Base-by-base conservation (phyloP, 2,329 filamentous ascomycete species). In the Aureobasidium sp. region DNA sequence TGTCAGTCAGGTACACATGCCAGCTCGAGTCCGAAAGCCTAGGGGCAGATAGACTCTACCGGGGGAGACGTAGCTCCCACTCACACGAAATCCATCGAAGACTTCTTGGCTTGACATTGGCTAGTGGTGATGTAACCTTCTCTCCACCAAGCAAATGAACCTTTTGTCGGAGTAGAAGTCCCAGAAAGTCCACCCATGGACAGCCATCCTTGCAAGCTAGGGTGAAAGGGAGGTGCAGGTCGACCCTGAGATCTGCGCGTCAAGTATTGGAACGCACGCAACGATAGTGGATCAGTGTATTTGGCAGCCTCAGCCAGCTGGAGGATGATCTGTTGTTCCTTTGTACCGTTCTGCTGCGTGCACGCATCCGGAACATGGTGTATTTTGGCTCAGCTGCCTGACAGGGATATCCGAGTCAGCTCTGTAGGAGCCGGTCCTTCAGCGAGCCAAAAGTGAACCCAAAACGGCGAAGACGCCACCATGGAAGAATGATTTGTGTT, bases 401-500 rank as follows among this genome's bases (percentile, higher is more conserved):
- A 57, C 53, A 57, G 8, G 53, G 54, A 48, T 58, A 3, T 25
- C 14, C 41, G 53, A 57, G 53, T 57, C 54, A 58, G 54, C 41
- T 11, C 14, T 37, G 42, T 39, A 47, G 42, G 54, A 58, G 42
- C 54, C 54, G 42, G 54, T 48, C 25, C 48, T 14, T 16, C 36
- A 21, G 27, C 57, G 30, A 50, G 25, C 57, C 36, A 45, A 50
- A 57, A 32, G 57, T 59, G 45, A 59, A 59, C 45, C 44, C 45
- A 59, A 59, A 59, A 59, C 57, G 57, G 57, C 57, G 57, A 59
- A 49, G 57, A 32, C 44, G 57, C 32, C 45, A 42, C 57, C 27
- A 48, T 37, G 37, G 45, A 61, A 39, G 49, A 61, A 61, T 61
- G 59, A 61, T 61, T 61, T 61, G 59, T 61, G 59, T 61, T 61